A percentile compares a stretch with the other conserved stretches of the same genome.
phyloP scores from a whole-genome alignment of 2,329 filamentous ascomycete genomes.

The Xylaria sp. region DNA sequence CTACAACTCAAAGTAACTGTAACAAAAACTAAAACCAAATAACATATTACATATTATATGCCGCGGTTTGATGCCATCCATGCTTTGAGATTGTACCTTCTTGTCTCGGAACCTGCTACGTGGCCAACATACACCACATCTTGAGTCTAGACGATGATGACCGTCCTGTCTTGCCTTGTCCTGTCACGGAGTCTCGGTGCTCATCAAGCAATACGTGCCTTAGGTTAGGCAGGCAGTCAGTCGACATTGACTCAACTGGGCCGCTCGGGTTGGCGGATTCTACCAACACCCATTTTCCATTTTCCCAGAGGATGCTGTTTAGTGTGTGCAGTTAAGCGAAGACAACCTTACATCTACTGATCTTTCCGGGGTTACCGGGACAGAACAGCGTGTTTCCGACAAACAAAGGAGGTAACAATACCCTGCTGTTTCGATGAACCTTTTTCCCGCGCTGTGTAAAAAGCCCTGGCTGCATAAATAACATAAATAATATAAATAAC shows the following conservation, averaged over 20 bases:
- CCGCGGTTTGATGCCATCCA: conserved; percentile 6
- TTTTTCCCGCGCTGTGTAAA: not conserved
- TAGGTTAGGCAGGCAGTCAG: too few relatives aligned
- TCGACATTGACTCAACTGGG: not conserved
- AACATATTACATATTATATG: not conserved
- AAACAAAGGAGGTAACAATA: conserved; percentile 14
- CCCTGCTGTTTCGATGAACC: conserved; percentile 2
- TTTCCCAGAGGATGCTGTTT: too few relatives aligned
- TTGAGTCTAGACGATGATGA: conserved; percentile 10
- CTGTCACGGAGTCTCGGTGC: conserved; percentile 16
- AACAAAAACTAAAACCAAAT: conserved; percentile 11
- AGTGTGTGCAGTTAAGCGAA: conserved; percentile 1
- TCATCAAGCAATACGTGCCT: not conserved
- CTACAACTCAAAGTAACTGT: not conserved
- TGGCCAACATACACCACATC: conserved; percentile 12
- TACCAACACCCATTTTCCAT: too few relatives aligned
- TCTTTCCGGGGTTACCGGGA: conserved; percentile 24
- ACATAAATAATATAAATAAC: not conserved
- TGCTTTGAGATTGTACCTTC: conserved; percentile 17
- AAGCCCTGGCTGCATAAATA: not conserved
- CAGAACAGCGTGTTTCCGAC: conserved; percentile 28
- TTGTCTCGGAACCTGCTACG: conserved; percentile 30
- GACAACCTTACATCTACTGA: not conserved
- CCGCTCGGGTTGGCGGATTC: not conserved
- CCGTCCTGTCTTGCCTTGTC: not conserved